phyloP scores from a whole-genome alignment of 768 basidiomycete genomes.

The Mycena belliarum region DNA sequence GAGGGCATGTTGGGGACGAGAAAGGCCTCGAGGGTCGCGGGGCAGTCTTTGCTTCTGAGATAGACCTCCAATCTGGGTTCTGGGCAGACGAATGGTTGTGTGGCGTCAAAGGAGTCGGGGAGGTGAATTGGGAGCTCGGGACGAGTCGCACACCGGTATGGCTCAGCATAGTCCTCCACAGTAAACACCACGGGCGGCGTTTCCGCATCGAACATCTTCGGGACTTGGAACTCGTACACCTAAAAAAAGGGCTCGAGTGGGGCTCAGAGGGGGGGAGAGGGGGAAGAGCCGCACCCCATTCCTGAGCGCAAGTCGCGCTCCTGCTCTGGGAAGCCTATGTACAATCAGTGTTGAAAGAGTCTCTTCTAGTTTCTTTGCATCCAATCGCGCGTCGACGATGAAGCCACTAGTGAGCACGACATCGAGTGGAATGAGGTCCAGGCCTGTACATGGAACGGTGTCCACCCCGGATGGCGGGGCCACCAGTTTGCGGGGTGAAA shows the following conservation, averaged over 20 bases:
- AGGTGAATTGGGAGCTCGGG: neutral
- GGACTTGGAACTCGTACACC: neutral
- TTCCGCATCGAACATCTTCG: neutral
- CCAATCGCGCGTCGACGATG: neutral
- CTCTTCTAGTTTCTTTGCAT: neutral
- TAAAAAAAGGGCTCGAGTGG: neutral
- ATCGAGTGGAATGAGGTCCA: neutral
- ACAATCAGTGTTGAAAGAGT: neutral
- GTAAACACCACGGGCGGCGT: neutral
- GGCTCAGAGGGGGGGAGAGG: too few species aligned
- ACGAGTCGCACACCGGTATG: neutral
- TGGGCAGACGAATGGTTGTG: neutral
- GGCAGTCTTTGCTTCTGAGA: neutral
- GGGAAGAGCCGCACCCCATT: neutral
- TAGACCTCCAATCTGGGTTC: neutral
- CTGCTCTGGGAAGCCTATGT: neutral
- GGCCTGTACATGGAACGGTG: neutral
- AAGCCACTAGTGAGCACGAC: neutral
- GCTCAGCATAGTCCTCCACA: neutral
- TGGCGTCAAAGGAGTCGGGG: neutral
- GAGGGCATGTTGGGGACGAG: constrained; percentile 3
- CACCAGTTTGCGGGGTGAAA: too few species aligned
- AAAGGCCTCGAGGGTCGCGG: neutral
- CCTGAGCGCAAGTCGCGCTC: neutral
- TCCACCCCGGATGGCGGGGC: neutral